phyloP scores from a whole-genome alignment of 2,329 filamentous ascomycete genomes.

The Fusarium sp. region DNA sequence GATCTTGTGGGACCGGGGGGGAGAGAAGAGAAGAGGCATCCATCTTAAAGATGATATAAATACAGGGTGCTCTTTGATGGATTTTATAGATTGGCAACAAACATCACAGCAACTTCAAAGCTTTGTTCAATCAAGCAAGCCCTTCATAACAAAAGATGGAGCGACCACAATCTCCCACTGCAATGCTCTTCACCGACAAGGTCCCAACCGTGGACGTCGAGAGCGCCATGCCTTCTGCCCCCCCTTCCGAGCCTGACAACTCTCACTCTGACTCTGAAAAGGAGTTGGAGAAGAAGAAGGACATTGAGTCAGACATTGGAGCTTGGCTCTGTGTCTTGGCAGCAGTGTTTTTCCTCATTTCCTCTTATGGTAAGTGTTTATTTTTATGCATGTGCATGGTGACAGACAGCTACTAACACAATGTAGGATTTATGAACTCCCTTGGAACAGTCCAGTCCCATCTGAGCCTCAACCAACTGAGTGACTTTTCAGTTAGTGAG shows the following conservation, averaged over 20 bases:
- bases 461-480: conserved; percentile 54
- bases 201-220: neutral
- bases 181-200: neutral
- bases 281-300: neutral
- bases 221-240: neutral
- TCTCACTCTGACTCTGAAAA: conserved; percentile 6
- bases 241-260: neutral
- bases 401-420: neutral
- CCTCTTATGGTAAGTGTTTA: conserved; percentile 21
- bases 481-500: conserved; percentile 51
- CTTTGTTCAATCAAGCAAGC: neutral
- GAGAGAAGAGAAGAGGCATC: neutral
- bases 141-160: neutral
- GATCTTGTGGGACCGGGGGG: neutral
- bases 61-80: neutral
- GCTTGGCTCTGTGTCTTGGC: conserved; percentile 31
- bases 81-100: neutral
- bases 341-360: conserved; percentile 29
- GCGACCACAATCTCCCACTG: neutral
- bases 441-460: conserved; percentile 60
- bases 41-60: neutral
- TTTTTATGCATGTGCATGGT: neutral
- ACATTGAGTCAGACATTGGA: conserved; percentile 18
- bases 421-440: conserved; percentile 55
- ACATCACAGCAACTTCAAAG: neutral